phyloP scores from a whole-genome alignment of 768 basidiomycete species.

The Termitomyces eurrhizus region DNA sequence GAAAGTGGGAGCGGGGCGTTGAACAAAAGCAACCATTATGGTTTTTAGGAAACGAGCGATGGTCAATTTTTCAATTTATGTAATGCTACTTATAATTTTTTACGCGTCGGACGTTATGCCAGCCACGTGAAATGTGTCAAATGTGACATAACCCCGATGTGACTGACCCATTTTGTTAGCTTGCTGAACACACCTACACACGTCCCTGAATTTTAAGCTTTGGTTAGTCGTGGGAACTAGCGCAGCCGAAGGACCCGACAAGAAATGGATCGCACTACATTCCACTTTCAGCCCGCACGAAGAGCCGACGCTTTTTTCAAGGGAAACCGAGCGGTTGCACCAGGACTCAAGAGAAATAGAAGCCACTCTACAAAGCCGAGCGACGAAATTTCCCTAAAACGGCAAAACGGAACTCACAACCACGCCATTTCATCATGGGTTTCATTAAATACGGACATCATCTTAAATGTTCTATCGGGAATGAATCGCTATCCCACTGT shows the following conservation, averaged over 20 bases:
- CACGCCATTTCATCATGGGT: too few species aligned
- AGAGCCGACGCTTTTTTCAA: too few species aligned
- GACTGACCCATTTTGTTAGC: background rate
- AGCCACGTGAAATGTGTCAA: background rate
- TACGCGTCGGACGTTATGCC: constrained; percentile 20
- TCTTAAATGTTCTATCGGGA: background rate
- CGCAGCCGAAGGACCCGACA: too few species aligned
- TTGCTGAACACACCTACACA: background rate
- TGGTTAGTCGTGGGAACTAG: background rate
- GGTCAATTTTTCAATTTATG: constrained; percentile 11
- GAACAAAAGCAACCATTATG: constrained; percentile 60
- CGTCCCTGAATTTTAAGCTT: background rate
- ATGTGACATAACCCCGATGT: background rate
- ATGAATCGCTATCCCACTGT: background rate
- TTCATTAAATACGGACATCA: too few species aligned
- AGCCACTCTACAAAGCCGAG: too few species aligned
- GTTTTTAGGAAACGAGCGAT: background rate
- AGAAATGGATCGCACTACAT: too few species aligned
- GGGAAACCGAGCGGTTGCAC: too few species aligned
- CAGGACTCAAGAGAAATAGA: too few species aligned
- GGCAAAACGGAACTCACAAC: too few species aligned
- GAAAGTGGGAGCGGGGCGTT: constrained; percentile 85
- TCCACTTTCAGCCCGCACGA: too few species aligned
- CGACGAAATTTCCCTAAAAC: too few species aligned
- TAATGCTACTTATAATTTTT: constrained; percentile 4